phyloP scores from a whole-genome alignment of 1,284 basidiomycete genomes.

The Schizophyllum amplum region DNA sequence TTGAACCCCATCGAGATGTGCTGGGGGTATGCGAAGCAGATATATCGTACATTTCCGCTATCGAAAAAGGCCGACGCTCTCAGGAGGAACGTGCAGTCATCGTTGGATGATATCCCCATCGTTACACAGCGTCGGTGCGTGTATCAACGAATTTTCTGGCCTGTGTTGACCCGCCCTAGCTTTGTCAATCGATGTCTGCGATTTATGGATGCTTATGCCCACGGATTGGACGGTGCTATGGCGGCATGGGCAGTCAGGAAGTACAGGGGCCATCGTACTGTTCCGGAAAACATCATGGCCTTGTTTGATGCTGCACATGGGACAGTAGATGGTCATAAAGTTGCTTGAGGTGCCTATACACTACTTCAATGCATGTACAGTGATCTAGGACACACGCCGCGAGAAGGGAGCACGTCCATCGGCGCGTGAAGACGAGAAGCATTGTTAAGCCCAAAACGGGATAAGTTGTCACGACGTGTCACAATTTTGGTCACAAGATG shows the following conservation, averaged over 20 bases:
- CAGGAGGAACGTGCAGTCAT: conserved; percentile 11
- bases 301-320: neutral
- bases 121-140: conserved; percentile 14
- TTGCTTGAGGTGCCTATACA: neutral
- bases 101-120: conserved; percentile 13
- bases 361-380: neutral
- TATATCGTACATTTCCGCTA: conserved; percentile 12
- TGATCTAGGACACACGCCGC: neutral
- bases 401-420: neutral
- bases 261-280: conserved; percentile 12
- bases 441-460: neutral
- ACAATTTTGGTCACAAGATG: neutral
- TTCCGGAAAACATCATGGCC: neutral
- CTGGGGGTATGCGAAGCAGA: conserved; percentile 14
- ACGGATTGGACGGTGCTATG: conserved; percentile 11
- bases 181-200: conserved; percentile 7
- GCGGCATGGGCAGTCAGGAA: conserved; percentile 17
- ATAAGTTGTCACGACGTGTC: neutral
- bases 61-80: conserved; percentile 17
- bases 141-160: neutral
- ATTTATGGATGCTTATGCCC: conserved; percentile 15
- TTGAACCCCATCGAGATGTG: conserved; percentile 16
- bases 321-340: neutral
- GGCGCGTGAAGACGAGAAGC: too few relatives aligned
- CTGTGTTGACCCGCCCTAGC: neutral